Conservation (phyloP, 2,329 filamentous ascomycete genomes). For the Neophaeococcomyces mojaviensis region DNA sequence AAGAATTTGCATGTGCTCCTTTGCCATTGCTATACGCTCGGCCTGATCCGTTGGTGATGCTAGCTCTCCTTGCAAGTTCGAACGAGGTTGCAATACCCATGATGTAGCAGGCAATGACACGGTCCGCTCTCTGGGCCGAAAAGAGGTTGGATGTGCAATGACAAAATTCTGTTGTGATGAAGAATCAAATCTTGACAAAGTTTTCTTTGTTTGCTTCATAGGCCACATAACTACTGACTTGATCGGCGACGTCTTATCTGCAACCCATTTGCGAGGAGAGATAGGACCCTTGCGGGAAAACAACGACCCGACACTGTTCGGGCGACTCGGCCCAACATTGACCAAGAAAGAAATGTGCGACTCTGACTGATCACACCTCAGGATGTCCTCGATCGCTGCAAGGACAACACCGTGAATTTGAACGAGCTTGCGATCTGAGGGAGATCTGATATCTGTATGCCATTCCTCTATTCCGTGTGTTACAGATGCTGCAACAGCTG, state of each 20-base stretch:
- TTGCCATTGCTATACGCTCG: neutral
- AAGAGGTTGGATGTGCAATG: too few relatives aligned
- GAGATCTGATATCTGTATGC: neutral
- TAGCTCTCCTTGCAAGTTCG: too few relatives aligned
- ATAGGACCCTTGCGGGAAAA: neutral
- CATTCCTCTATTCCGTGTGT: neutral
- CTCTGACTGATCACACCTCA: neutral
- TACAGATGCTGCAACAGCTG: neutral
- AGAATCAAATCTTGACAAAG: neutral
- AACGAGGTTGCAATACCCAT: too few relatives aligned
- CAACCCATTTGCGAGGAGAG: neutral
- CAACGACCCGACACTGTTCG: neutral
- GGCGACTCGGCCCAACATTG: neutral
- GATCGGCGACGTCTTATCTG: conserved; percentile 2
- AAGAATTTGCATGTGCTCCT: neutral
- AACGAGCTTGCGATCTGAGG: neutral
- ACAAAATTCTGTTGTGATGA: too few relatives aligned
- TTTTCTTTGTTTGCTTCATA: neutral
- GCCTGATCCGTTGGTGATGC: too few relatives aligned
- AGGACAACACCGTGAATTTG: neutral
- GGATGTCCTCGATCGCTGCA: neutral
- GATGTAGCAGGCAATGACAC: too few relatives aligned
- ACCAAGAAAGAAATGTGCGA: neutral
- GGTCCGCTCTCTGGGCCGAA: too few relatives aligned
- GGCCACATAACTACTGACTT: conserved; percentile 3